phyloP scores from a whole-genome alignment of 768 basidiomycete genomes.

The Lactifluus volemus region DNA sequence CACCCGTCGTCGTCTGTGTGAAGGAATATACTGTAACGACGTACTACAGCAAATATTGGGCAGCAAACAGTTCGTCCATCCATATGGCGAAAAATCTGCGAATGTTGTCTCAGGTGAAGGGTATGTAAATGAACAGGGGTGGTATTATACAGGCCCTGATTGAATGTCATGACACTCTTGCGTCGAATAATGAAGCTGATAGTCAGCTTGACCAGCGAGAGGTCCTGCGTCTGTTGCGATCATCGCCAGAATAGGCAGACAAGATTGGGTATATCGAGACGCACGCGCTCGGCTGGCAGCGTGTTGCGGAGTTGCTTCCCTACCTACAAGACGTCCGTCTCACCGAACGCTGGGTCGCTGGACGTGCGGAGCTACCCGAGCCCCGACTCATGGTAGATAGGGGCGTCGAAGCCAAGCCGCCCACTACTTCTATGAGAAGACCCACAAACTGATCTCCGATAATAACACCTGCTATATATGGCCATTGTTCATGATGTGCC shows the following conservation, averaged over 20 bases:
- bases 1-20: slow-evolving; percentile 27
- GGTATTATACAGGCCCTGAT: neutral
- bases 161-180: slow-evolving; percentile 34
- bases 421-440: slow-evolving; percentile 57
- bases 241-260: slow-evolving; percentile 38
- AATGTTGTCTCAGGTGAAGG: slow-evolving; percentile 52
- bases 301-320: slow-evolving; percentile 59
- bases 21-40: slow-evolving; percentile 40
- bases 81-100: slow-evolving; percentile 42
- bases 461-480: slow-evolving; percentile 41
- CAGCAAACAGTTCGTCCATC: slow-evolving; percentile 38
- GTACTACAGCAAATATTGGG: slow-evolving; percentile 47
- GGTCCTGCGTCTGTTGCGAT: slow-evolving; percentile 41
- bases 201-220: slow-evolving; percentile 38
- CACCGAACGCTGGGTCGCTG: slow-evolving; percentile 43
- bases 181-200: slow-evolving; percentile 32
- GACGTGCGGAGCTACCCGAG: slow-evolving; percentile 18
- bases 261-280: slow-evolving; percentile 57
- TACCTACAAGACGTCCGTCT: slow-evolving; percentile 59
- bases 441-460: slow-evolving; percentile 54
- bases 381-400: slow-evolving; percentile 31
- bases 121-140: slow-evolving; percentile 30
- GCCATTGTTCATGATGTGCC: slow-evolving; percentile 66
- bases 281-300: slow-evolving; percentile 63
- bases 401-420: slow-evolving; percentile 45